A percentile compares a stretch with the other conserved stretches of the same genome.
Conservation (phyloP, 129 eudicot species). For the Tagetes erecta region DNA sequence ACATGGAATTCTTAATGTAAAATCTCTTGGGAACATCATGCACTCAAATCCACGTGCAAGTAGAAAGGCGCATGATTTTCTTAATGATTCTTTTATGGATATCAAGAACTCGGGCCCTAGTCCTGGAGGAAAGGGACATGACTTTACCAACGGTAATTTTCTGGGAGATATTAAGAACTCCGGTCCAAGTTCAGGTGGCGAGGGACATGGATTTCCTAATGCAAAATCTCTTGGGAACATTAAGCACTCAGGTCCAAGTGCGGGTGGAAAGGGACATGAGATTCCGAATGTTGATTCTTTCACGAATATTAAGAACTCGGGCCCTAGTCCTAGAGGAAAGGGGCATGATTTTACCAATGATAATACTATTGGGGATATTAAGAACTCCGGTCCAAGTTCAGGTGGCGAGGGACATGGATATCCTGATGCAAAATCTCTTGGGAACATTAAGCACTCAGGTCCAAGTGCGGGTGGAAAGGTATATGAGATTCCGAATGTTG, state of each 20-base stretch:
- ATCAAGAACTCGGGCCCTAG: conserved; percentile 18
- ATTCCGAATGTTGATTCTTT: neutral
- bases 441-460: neutral
- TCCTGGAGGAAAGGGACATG: conserved; percentile 26
- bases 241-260: conserved; percentile 35
- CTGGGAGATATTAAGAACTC: conserved; percentile 44
- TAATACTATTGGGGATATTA: neutral
- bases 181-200: conserved; percentile 37
- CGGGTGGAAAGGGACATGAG: conserved; percentile 36
- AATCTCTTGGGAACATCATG: conserved; percentile 26
- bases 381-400: conserved; percentile 21
- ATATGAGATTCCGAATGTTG: neutral
- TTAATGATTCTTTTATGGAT: neutral
- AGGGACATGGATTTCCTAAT: conserved; percentile 24
- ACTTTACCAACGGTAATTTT: conserved; percentile 2
- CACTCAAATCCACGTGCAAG: conserved; percentile 19
- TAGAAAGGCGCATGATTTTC: conserved; percentile 12
- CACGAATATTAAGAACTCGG: conserved; percentile 38
- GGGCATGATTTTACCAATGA: neutral
- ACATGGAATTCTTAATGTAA: neutral
- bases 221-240: neutral
- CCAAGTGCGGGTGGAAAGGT: neutral
- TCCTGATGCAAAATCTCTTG: conserved; percentile 5
- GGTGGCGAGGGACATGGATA: conserved; percentile 33
- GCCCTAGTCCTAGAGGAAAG: conserved; percentile 26